Conservation (phyloP, 805 yeast genomes). For the Candida endomychidarum region DNA sequence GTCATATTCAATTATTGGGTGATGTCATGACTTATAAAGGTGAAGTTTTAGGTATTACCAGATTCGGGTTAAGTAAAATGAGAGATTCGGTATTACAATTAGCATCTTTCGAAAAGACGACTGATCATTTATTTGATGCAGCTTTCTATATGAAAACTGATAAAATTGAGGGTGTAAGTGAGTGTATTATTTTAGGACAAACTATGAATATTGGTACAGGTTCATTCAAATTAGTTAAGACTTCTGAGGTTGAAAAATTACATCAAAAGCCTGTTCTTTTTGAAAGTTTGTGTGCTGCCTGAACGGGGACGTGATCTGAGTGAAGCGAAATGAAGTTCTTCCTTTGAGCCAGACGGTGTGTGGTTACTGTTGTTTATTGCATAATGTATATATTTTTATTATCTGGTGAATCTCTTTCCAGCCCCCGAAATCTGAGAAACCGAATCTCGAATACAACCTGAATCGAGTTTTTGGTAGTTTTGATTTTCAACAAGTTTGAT, state of each 20-base stretch:
- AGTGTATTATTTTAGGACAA: constrained; percentile 95
- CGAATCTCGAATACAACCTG: too few relatives aligned
- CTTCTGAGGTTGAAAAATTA: constrained; percentile 32
- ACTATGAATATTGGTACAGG: constrained; percentile 98
- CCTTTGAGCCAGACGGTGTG: too few relatives aligned
- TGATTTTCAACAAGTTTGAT: too few relatives aligned
- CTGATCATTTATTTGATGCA: constrained; percentile 97
- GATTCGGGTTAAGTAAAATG: constrained; percentile 98
- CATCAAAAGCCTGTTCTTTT: constrained; percentile 3
- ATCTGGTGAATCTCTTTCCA: too few relatives aligned
- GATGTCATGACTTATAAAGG: constrained; percentile 99
- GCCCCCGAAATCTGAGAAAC: too few relatives aligned
- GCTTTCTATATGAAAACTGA: constrained; percentile 97
- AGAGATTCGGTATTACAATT: constrained; percentile 95
- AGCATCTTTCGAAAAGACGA: constrained; percentile 97
- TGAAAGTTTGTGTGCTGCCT: constrained; percentile 7
- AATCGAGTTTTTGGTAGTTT: too few relatives aligned
- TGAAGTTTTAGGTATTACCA: constrained; percentile 94
- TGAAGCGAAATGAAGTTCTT: too few relatives aligned
- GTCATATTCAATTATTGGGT: constrained; percentile 95
- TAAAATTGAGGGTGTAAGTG: constrained; percentile 95
- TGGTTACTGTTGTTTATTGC: background rate
- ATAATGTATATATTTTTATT: background rate
- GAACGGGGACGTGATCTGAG: background rate
- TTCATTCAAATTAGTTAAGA: constrained; percentile 79